phyloP scores from a whole-genome alignment of 108 stramenopile genomes.

The Fragilariopsis cylindrus region DNA sequence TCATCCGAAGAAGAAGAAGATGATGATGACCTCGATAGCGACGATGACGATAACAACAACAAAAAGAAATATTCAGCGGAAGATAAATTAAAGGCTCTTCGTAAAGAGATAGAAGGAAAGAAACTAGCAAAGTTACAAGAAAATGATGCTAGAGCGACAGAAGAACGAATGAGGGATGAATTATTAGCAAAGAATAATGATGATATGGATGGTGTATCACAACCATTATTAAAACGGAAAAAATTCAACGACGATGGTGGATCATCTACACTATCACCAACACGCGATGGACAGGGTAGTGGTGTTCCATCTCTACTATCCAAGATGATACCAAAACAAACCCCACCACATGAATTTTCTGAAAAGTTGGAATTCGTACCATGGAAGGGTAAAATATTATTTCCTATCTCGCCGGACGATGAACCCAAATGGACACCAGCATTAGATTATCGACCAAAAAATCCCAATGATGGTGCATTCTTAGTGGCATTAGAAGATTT shows the following conservation, averaged over 20 bases:
- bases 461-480: constrained; percentile 72
- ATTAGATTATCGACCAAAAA: constrained; percentile 14
- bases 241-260: constrained; percentile 33
- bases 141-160: constrained; percentile 20
- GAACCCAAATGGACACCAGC: constrained; percentile 66
- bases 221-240: constrained; percentile 32
- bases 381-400: constrained; percentile 50
- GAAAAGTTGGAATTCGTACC: constrained; percentile 49
- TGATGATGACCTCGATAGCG: constrained; percentile 19
- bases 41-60: neutral
- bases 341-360: constrained; percentile 85
- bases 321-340: constrained; percentile 52
- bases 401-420: constrained; percentile 34
- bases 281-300: constrained; percentile 1
- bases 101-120: constrained; percentile 48
- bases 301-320: constrained; percentile 56
- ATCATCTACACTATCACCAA: constrained; percentile 17
- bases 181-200: constrained; percentile 44
- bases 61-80: neutral
- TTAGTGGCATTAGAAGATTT: constrained; percentile 64
- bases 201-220: constrained; percentile 17
- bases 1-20: constrained; percentile 19
- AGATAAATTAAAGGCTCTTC: constrained; percentile 45
- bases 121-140: constrained; percentile 26
- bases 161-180: constrained; percentile 45